A percentile compares a stretch with the other conserved stretches of the same genome.
Conservation (phyloP, 1,284 basidiomycete species). For the Ceratobasidium sp. region DNA sequence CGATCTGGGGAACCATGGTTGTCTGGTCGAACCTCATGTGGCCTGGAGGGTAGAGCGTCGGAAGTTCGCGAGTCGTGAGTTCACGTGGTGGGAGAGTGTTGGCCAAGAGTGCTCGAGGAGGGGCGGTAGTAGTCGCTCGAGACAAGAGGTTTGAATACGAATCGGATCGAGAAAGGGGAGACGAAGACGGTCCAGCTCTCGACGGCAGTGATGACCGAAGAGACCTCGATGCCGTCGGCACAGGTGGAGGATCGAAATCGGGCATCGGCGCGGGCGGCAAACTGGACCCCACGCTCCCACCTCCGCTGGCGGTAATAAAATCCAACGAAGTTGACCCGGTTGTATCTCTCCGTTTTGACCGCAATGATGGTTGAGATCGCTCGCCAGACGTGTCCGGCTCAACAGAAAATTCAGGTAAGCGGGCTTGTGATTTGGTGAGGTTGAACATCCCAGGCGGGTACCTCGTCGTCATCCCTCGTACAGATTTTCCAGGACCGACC, state of each 20-base stretch:
- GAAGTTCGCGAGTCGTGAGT: slow-evolving; percentile 20
- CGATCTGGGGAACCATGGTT: not conserved
- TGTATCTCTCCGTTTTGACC: slow-evolving; percentile 4
- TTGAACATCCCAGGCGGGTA: slow-evolving; percentile 44
- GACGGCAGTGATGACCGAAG: not conserved
- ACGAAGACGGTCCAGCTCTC: not conserved
- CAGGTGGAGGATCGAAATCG: slow-evolving; percentile 13
- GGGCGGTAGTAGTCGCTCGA: slow-evolving; percentile 15
- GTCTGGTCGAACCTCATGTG: slow-evolving; percentile 36
- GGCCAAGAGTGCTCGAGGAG: not conserved
- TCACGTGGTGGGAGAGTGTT: not conserved
- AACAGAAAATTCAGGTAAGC: slow-evolving; percentile 9
- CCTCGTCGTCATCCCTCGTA: slow-evolving; percentile 34
- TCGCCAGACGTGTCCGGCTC: not conserved
- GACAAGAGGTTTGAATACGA: slow-evolving; percentile 18
- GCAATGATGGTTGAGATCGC: not conserved
- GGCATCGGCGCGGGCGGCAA: not conserved
- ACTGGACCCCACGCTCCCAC: not conserved
- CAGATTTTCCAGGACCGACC: not conserved
- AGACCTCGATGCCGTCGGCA: not conserved
- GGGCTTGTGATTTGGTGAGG: slow-evolving; percentile 28
- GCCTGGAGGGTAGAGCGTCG: slow-evolving; percentile 36
- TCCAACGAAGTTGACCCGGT: slow-evolving; percentile 33
- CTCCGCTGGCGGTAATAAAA: slow-evolving; percentile 27
- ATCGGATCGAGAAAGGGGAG: slow-evolving; percentile 3